Percentiles rank a stretch among this genome's conserved stretches.
phyloP scores from a whole-genome alignment of 148 eudicot genomes.

The Nyssa sinensis region DNA sequence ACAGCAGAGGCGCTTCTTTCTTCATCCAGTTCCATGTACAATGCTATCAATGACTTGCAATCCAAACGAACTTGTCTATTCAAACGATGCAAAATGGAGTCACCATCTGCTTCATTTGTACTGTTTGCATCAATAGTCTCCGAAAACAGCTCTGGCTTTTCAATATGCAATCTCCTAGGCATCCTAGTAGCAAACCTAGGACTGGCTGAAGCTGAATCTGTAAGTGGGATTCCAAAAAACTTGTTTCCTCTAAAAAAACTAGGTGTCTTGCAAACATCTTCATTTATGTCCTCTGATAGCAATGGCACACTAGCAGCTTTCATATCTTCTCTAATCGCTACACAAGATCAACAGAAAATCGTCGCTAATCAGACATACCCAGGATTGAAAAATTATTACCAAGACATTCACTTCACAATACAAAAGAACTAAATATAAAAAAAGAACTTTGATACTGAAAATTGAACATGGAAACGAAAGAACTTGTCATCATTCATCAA shows the following conservation, averaged over 20 bases:
- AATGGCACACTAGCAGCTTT: constrained; percentile 30
- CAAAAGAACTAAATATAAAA: too few relatives aligned
- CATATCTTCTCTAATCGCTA: constrained; percentile 39
- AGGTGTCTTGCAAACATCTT: too few relatives aligned
- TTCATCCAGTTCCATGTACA: constrained; percentile 87
- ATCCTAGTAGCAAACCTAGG: constrained; percentile 54
- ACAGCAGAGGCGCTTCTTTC: constrained; percentile 95
- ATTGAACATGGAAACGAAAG: neutral
- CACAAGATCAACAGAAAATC: neutral
- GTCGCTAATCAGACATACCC: neutral
- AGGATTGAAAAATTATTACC: neutral
- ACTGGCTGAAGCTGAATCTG: constrained; percentile 51
- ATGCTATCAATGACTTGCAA: constrained; percentile 56
- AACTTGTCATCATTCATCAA: neutral
- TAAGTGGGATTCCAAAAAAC: constrained; percentile 44
- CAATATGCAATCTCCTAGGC: constrained; percentile 48
- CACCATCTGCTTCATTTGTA: constrained; percentile 44
- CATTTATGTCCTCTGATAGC: constrained; percentile 42
- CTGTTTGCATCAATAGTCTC: constrained; percentile 42
- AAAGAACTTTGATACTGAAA: neutral
- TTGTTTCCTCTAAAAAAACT: constrained; percentile 37
- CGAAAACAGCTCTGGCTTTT: constrained; percentile 46
- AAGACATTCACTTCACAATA: too few relatives aligned
- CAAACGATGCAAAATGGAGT: constrained; percentile 43
- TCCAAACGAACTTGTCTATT: constrained; percentile 68